These are phyloP conservation scores for Lichtheimia ramosa DNA, from an alignment of 371 early-diverging fungal species.

Conservation along the genomic window DNA sequence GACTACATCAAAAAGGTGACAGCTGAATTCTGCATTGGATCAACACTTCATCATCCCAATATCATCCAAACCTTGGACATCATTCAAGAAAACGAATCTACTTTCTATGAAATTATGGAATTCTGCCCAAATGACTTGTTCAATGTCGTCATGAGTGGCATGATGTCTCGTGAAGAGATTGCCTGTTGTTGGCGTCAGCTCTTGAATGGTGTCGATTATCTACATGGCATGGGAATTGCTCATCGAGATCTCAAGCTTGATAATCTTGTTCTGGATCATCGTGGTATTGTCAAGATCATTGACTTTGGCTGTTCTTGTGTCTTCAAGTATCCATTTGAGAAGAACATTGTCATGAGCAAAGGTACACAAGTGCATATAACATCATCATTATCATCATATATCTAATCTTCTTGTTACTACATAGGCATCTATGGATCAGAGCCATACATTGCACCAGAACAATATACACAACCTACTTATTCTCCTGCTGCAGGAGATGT, in stretches of 20 bases:
- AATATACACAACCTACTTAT: constrained; percentile 59
- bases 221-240: constrained; percentile 78
- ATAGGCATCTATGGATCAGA: constrained; percentile 57
- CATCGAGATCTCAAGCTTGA: constrained; percentile 91
- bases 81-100: constrained; percentile 56
- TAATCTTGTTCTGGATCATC: constrained; percentile 73
- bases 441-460: constrained; percentile 92
- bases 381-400: neutral
- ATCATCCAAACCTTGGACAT: constrained; percentile 87
- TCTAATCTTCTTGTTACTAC: neutral
- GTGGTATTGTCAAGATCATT: constrained; percentile 81
- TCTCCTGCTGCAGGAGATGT: constrained; percentile 69
- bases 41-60: constrained; percentile 79
- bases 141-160: constrained; percentile 67
- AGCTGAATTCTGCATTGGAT: constrained; percentile 86
- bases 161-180: constrained; percentile 66
- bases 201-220: constrained; percentile 68
- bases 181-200: constrained; percentile 77
- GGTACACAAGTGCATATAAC: constrained; percentile 27
- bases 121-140: constrained; percentile 81
- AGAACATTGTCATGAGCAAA: constrained; percentile 52
- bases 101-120: constrained; percentile 79
- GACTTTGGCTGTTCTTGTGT: constrained; percentile 92
- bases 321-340: constrained; percentile 70
- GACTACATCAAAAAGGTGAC: constrained; percentile 85